Conservation (phyloP, 768 basidiomycete genomes). For the Tephrocybe sp. region DNA sequence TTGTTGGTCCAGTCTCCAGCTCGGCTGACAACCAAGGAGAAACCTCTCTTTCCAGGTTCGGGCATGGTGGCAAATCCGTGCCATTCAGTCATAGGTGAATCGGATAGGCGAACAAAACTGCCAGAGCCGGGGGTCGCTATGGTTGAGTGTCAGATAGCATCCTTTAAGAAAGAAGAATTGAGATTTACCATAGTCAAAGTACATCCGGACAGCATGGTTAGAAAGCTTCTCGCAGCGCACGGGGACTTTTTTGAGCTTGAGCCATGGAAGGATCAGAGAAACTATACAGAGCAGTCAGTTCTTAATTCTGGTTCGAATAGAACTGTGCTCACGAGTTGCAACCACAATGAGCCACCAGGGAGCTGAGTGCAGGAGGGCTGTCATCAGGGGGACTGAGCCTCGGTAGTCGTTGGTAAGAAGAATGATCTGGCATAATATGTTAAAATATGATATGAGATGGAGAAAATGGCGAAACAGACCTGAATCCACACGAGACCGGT, state of each 20-base stretch:
- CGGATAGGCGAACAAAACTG: conserved; percentile 46
- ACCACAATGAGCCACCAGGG: conserved; percentile 43
- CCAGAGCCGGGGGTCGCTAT: conserved; percentile 46
- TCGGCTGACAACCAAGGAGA: conserved; percentile 56
- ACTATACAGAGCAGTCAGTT: not conserved
- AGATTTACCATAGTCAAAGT: conserved; percentile 42
- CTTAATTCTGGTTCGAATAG: not conserved
- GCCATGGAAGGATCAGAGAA: conserved; percentile 46
- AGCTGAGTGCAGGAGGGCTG: conserved; percentile 16
- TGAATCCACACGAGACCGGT: conserved; percentile 44
- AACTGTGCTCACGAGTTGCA: conserved; percentile 24
- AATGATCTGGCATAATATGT: conserved; percentile 34
- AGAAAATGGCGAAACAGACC: conserved; percentile 20
- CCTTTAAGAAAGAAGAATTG: not conserved
- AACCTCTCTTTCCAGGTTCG: conserved; percentile 46
- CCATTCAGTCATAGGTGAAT: conserved; percentile 56
- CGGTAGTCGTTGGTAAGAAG: conserved; percentile 54
- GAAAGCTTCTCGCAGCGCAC: conserved; percentile 42
- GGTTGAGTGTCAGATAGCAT: not conserved
- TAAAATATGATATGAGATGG: not conserved
- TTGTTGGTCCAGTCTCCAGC: conserved; percentile 64
- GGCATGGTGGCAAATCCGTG: conserved; percentile 60
- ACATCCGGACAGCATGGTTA: conserved; percentile 40
- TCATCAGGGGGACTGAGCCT: conserved; percentile 14
- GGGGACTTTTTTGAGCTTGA: conserved; percentile 38